These are phyloP conservation scores for Incumbomyces lentus DNA, from an alignment of 2,329 filamentous ascomycete genomes.

Conservation along the genomic window DNA sequence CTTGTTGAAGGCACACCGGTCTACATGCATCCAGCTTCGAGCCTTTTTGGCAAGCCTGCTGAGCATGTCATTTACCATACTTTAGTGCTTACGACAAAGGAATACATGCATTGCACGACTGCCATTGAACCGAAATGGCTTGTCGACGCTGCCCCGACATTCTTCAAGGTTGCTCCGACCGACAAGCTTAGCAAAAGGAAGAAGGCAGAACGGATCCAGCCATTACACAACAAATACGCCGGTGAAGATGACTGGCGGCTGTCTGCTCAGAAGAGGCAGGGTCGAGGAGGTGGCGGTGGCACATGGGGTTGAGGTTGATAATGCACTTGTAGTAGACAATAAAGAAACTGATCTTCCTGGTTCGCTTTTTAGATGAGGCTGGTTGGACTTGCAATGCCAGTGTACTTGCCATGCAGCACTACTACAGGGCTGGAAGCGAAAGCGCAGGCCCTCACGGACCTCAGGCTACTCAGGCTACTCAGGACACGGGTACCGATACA, in stretches of 20 bases:
- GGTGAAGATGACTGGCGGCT: slow-evolving; percentile 93
- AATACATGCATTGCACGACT: slow-evolving; percentile 95
- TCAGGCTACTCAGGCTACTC: too few species aligned
- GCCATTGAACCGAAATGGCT: slow-evolving; percentile 89
- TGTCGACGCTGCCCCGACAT: slow-evolving; percentile 93
- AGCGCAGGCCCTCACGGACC: too few species aligned
- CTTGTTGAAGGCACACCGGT: slow-evolving; percentile 90
- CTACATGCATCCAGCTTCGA: slow-evolving; percentile 83
- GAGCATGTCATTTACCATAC: slow-evolving; percentile 91
- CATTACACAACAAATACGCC: slow-evolving; percentile 83
- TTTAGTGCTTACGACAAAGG: slow-evolving; percentile 52
- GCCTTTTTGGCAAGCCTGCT: slow-evolving; percentile 87
- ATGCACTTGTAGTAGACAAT: not conserved
- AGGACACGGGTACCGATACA: too few species aligned
- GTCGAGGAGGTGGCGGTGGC: slow-evolving; percentile 75
- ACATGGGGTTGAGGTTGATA: slow-evolving; percentile 59
- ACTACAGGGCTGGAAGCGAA: too few species aligned
- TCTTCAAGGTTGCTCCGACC: slow-evolving; percentile 92
- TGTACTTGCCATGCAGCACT: too few species aligned
- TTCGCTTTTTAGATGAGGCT: too few species aligned
- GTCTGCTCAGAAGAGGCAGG: slow-evolving; percentile 74
- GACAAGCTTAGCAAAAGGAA: slow-evolving; percentile 82
- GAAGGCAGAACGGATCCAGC: slow-evolving; percentile 89
- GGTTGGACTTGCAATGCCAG: too few species aligned
- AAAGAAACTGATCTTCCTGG: too few species aligned